phyloP scores from a whole-genome alignment of 441 rosid genomes.

The Hura crepitans region DNA sequence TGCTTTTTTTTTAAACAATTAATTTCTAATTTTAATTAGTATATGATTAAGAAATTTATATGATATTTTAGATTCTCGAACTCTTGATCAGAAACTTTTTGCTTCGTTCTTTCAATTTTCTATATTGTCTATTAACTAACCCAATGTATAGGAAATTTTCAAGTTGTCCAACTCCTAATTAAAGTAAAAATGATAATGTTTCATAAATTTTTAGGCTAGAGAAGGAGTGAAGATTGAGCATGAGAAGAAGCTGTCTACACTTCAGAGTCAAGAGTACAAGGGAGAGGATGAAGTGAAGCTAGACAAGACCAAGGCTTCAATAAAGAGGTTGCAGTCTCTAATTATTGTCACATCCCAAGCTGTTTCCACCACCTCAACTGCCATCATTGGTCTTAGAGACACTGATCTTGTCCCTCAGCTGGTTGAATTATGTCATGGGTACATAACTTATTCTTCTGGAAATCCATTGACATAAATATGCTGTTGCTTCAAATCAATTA shows the following conservation, averaged over 20 bases:
- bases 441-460: conserved; percentile 21
- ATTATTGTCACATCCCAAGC: conserved; percentile 79
- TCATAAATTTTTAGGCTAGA: conserved; percentile 47
- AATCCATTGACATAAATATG: background rate
- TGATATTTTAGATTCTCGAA: too few species aligned
- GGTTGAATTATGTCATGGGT: conserved; percentile 86
- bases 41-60: too few species aligned
- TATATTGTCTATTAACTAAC: background rate
- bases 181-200: background rate
- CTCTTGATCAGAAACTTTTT: too few species aligned
- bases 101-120: background rate
- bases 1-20: too few species aligned
- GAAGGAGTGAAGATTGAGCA: conserved; percentile 89
- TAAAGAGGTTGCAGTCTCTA: conserved; percentile 62
- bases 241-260: conserved; percentile 64
- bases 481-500: background rate
- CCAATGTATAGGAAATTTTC: background rate
- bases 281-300: conserved; percentile 77
- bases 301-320: conserved; percentile 76
- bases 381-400: conserved; percentile 69
- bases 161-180: conserved; percentile 14
- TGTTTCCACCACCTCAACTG: conserved; percentile 78
- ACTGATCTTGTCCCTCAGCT: conserved; percentile 85
- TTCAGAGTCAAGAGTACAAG: conserved; percentile 89
- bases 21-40: too few species aligned